A percentile compares a stretch with the other conserved stretches of the same genome.
phyloP scores from a whole-genome alignment of 306 rosid species.

The Prosopis cineraria region DNA sequence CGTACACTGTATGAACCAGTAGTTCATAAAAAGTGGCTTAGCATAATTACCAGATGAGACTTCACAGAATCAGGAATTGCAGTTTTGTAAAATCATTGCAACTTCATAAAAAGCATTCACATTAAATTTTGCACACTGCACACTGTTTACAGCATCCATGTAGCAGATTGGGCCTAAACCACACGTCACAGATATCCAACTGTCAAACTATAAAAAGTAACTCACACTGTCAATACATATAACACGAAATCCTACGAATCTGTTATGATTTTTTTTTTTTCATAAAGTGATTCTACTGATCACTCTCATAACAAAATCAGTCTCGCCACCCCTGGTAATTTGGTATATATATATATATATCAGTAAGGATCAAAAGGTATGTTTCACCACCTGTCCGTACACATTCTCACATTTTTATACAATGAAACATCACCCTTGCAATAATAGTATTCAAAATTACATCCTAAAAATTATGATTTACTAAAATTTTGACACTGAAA shows the following conservation, averaged over 20 bases:
- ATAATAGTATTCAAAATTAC: slow-evolving; percentile 3
- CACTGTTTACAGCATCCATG: not conserved
- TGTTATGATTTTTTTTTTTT: not conserved
- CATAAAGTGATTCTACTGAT: not conserved
- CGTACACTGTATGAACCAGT: slow-evolving; percentile 16
- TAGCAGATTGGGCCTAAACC: not conserved
- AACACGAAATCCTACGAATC: not conserved
- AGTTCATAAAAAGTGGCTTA: slow-evolving; percentile 8
- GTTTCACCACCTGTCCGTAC: not conserved
- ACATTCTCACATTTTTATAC: not conserved
- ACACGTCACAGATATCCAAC: not conserved
- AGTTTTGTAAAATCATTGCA: not conserved
- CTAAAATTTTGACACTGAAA: not conserved
- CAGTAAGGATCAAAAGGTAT: slow-evolving; percentile 5
- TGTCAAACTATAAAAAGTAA: slow-evolving; percentile 21
- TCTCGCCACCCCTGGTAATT: not conserved
- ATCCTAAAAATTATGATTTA: not conserved
- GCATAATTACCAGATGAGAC: slow-evolving; percentile 15
- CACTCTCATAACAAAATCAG: slow-evolving; percentile 17
- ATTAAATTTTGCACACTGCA: not conserved
- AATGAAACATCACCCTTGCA: not conserved
- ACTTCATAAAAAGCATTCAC: slow-evolving; percentile 1
- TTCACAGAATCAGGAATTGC: not conserved
- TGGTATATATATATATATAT: not conserved
- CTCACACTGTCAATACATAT: not conserved